Evolutionary conservation across 1,284 basidiomycete species (phyloP), one percentile per base, ranked within the genome.

Genomic region (Trichosporon faecale): DNA sequence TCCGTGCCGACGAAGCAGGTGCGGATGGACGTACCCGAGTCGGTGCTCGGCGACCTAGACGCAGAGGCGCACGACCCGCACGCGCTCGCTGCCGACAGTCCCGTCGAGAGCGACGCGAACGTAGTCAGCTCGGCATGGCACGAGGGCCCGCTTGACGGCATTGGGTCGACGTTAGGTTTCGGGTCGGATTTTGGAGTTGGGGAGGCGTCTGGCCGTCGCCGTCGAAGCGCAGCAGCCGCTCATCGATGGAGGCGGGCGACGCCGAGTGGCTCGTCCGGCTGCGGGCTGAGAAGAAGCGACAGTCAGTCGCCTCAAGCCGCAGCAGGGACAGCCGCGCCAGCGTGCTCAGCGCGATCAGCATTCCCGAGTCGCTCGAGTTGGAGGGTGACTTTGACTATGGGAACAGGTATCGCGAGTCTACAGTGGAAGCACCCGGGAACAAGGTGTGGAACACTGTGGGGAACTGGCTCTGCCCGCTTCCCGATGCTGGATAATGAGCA

Each of bases 181-280:
- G 57, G 57, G 57, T 29, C 57, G 57, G 57, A 61, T 61, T 61
- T 61, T 61, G 14, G 16, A 33, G 18, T n/a, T 61, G 57, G 57
- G 57, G 57, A 61, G 57, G 57, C 57, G 57, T 33, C 57, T 61
- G 57, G 57, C 57, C 57, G 57, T 61, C 57, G 18, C 29, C 57
- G 18, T 61, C 57, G 57, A 61, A 61, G 57, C 57, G 57, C 5
- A 61, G 27, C 57, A 61, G 57, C 57, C 29, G 29, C 57, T 16
- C 27, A 29, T 61, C 57, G 57, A 61, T 61, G 57, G 57, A 61
- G 57, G 18, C 27, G 27, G 57, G 27, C 57, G 57, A 61, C 57
- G 57, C 57, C 27, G 57, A 61, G 57, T 61, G 57, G 57, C 57
- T 61, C 27, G 27, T 61, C 5, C 57, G 57, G 12, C 12, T 29